Conservation (phyloP, 2,329 filamentous ascomycete genomes). For the Macrophomina phaseolina region DNA sequence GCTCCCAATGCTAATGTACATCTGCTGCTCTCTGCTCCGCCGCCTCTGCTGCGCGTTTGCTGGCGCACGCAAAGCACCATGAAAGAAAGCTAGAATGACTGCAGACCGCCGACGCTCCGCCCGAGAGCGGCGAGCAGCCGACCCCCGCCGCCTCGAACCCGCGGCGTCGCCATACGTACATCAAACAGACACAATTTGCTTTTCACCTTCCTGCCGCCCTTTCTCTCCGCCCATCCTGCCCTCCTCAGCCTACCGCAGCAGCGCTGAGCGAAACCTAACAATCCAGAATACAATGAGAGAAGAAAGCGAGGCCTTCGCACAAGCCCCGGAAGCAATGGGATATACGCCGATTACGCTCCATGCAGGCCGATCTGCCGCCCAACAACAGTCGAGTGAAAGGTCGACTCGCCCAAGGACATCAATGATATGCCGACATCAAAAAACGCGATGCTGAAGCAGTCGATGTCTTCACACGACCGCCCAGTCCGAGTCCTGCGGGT, state of each 20-base stretch:
- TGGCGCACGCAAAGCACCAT: background rate
- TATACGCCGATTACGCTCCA: constrained; percentile 27
- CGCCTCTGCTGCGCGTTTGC: background rate
- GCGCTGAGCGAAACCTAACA: background rate
- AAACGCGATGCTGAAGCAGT: background rate
- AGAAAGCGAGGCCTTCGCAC: constrained; percentile 16
- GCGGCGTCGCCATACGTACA: constrained; percentile 1
- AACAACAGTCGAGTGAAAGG: constrained; percentile 3
- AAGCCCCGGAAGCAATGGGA: constrained; percentile 20
- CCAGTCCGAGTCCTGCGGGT: constrained; percentile 50
- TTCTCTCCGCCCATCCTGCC: background rate
- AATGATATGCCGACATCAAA: background rate
- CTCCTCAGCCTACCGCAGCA: background rate
- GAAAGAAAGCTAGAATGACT: constrained; percentile 1
- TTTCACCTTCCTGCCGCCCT: constrained; percentile 5
- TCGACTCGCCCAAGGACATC: constrained; percentile 9
- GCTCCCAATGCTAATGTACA: constrained; percentile 25
- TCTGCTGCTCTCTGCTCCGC: background rate
- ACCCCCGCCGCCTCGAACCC: background rate
- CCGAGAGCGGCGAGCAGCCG: constrained; percentile 1
- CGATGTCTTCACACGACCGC: constrained; percentile 39
- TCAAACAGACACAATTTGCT: constrained; percentile 10
- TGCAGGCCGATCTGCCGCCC: constrained; percentile 10
- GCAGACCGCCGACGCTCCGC: constrained; percentile 7
- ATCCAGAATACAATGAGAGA: constrained; percentile 20